phyloP scores from a whole-genome alignment of 1,139 yeast genomes.

The Sugiyamaella neomexicana region DNA sequence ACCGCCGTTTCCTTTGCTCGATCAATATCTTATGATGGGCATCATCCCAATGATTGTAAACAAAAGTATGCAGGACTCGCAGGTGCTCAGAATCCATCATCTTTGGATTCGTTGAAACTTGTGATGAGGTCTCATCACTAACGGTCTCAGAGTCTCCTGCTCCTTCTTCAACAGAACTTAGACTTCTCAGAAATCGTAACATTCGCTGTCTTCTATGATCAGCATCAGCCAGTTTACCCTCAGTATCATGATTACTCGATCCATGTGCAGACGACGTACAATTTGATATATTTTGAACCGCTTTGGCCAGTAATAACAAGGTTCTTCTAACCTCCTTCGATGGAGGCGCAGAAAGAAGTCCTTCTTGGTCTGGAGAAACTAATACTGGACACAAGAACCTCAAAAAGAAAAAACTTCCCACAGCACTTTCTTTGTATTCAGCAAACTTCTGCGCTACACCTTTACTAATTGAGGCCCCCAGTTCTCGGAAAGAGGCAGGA shows the following conservation, averaged over 20 bases:
- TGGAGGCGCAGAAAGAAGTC: slow-evolving; percentile 34
- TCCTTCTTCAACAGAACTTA: slow-evolving; percentile 16
- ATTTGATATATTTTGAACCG: slow-evolving; percentile 61
- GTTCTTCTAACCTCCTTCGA: slow-evolving; percentile 58
- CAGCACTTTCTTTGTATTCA: slow-evolving; percentile 58
- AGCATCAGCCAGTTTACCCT: not conserved
- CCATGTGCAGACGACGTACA: slow-evolving; percentile 6
- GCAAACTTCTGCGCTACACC: slow-evolving; percentile 61
- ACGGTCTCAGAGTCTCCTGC: slow-evolving; percentile 36
- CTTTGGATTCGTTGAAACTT: slow-evolving; percentile 18
- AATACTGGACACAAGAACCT: slow-evolving; percentile 84
- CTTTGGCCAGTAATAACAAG: slow-evolving; percentile 72
- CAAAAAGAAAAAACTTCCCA: slow-evolving; percentile 78
- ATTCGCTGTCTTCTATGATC: slow-evolving; percentile 14
- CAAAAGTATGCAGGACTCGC: slow-evolving; percentile 55
- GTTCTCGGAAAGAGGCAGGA: slow-evolving; percentile 62
- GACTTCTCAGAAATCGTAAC: slow-evolving; percentile 12
- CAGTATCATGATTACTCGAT: slow-evolving; percentile 10
- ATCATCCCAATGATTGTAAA: slow-evolving; percentile 60
- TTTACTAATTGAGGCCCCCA: slow-evolving; percentile 61
- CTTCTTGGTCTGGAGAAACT: slow-evolving; percentile 72
- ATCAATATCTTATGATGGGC: slow-evolving; percentile 41
- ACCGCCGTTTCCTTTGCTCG: slow-evolving; percentile 31
- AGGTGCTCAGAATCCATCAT: slow-evolving; percentile 24
- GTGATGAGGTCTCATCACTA: slow-evolving; percentile 33